These are phyloP conservation scores for Allium fistulosum DNA, from an alignment of 106 monocot genomes.

Conservation along the genomic window DNA sequence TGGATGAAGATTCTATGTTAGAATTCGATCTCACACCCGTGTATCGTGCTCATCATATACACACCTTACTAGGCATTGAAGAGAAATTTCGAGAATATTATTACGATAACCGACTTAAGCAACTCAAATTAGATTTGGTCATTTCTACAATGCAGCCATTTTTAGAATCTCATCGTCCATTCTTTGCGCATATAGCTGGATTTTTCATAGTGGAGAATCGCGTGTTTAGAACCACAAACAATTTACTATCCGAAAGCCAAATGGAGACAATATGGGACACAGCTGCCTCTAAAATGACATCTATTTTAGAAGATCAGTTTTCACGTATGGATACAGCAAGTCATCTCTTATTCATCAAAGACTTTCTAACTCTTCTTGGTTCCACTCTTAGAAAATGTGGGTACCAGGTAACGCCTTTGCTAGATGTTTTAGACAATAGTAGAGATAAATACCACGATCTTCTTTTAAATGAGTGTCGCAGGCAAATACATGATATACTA, in stretches of 20 bases:
- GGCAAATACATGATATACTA: constrained; percentile 24
- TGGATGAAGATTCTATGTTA: constrained; percentile 41
- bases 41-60: constrained; percentile 71
- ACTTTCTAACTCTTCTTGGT: constrained; percentile 44
- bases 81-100: constrained; percentile 78
- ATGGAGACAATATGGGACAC: constrained; percentile 56
- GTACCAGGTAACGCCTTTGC: constrained; percentile 37
- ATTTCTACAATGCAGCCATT: constrained; percentile 61
- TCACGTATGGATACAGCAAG: constrained; percentile 38
- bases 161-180: constrained; percentile 80
- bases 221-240: constrained; percentile 28
- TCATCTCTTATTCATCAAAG: constrained; percentile 55
- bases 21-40: constrained; percentile 81
- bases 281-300: constrained; percentile 28
- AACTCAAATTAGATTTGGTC: constrained; percentile 80
- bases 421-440: constrained; percentile 41
- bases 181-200: constrained; percentile 81
- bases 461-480: constrained; percentile 43
- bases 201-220: constrained; percentile 88
- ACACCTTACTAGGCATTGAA: constrained; percentile 52
- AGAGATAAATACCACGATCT: constrained; percentile 68
- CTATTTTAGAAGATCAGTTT: constrained; percentile 46
- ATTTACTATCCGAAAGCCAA: constrained; percentile 37
- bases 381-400: constrained; percentile 45
- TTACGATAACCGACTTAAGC: constrained; percentile 80